Conservation (phyloP, 345 rosid genomes). For the Abelmoschus esculentus region DNA sequence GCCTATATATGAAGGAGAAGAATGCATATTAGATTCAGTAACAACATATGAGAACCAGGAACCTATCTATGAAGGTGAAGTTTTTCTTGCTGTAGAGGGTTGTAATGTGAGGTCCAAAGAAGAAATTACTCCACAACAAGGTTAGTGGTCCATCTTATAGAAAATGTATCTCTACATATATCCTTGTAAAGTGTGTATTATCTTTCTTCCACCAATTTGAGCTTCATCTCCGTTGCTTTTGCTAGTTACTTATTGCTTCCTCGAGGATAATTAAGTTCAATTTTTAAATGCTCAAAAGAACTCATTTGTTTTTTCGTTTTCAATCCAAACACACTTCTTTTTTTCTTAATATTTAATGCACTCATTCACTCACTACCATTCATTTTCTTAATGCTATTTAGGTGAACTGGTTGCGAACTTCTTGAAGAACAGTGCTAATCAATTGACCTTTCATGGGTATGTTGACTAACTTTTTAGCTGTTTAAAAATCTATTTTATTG, state of each 20-base stretch:
- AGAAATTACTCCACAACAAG: constrained; percentile 68
- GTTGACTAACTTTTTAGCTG: constrained; percentile 17
- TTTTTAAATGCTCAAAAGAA: neutral
- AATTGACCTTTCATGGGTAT: constrained; percentile 83
- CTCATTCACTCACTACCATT: constrained; percentile 2
- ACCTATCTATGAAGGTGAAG: constrained; percentile 97
- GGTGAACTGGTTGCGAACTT: constrained; percentile 78
- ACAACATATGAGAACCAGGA: constrained; percentile 50
- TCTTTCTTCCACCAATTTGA: neutral
- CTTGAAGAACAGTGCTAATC: constrained; percentile 78
- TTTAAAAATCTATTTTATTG: constrained; percentile 13
- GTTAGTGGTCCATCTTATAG: constrained; percentile 25
- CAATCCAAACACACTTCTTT: neutral
- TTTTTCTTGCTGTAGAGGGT: constrained; percentile 42
- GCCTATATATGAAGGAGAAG: constrained; percentile 96
- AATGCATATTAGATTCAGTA: constrained; percentile 68
- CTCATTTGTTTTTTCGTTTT: neutral
- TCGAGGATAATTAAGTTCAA: neutral
- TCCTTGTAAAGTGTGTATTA: neutral
- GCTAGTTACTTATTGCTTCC: neutral
- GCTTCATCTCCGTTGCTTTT: neutral
- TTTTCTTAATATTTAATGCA: too few relatives aligned
- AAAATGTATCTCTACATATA: constrained; percentile 1
- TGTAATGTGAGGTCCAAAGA: constrained; percentile 30
- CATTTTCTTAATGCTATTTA: constrained; percentile 25